These are phyloP conservation scores for Globisporangium recalcitrans DNA, from an alignment of 352 stramenopile species.

Conservation along the genomic window DNA sequence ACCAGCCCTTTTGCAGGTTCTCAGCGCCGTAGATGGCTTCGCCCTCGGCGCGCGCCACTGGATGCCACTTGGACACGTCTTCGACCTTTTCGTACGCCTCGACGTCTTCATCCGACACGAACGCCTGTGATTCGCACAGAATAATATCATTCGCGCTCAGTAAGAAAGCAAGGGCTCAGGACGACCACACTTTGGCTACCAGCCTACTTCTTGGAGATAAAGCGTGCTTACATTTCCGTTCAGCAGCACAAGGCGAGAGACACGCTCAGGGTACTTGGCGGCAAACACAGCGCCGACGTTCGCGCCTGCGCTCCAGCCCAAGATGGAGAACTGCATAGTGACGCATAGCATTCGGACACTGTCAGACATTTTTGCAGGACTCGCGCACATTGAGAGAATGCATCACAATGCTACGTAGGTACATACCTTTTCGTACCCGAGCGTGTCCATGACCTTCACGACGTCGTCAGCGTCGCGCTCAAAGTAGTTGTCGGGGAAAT, in stretches of 20 bases:
- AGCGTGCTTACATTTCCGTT: slow-evolving; percentile 63
- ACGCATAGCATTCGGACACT: neutral
- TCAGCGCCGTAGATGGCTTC: slow-evolving; percentile 51
- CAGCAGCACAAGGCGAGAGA: slow-evolving; percentile 67
- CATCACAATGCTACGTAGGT: too few relatives aligned
- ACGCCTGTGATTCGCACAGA: slow-evolving; percentile 36
- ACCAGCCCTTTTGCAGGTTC: slow-evolving; percentile 54
- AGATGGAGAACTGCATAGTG: slow-evolving; percentile 58
- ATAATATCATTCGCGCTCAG: neutral
- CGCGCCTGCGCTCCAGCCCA: slow-evolving; percentile 72
- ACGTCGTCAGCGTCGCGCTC: slow-evolving; percentile 74
- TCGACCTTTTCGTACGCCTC: slow-evolving; percentile 47
- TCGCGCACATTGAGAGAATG: too few relatives aligned
- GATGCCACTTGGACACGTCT: slow-evolving; percentile 51
- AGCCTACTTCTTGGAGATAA: neutral
- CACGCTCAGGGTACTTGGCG: slow-evolving; percentile 55
- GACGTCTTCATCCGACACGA: slow-evolving; percentile 67
- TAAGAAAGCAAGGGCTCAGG: neutral
- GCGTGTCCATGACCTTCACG: slow-evolving; percentile 43
- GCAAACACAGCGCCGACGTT: slow-evolving; percentile 70
- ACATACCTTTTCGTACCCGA: slow-evolving; percentile 51
- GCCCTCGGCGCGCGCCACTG: slow-evolving; percentile 37
- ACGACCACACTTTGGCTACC: too few relatives aligned
- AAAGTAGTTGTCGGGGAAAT: slow-evolving; percentile 53
- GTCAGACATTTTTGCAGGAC: neutral